Evolutionary conservation across 148 eudicot genomes (phyloP).

Genomic region (Rhododendron kiyosumense): DNA sequence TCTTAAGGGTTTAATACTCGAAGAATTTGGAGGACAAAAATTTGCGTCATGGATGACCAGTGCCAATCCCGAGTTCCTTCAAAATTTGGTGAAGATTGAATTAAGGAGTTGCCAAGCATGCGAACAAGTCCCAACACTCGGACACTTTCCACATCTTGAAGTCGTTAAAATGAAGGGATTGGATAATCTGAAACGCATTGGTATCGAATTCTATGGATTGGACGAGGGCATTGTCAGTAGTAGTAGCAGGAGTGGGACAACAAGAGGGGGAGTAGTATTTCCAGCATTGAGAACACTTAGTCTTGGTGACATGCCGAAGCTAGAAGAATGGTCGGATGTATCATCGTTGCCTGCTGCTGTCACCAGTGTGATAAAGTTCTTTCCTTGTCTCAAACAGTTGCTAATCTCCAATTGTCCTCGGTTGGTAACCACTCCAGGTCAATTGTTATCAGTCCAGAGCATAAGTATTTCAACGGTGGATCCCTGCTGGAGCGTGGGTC

Average conservation of each 20-base stretch:
- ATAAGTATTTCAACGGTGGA: not conserved
- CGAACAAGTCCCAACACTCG: not conserved
- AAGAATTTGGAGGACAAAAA: not conserved
- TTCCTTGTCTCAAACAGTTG: not conserved
- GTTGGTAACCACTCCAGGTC: not conserved
- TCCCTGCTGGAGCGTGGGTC: not conserved
- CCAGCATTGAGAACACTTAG: not conserved
- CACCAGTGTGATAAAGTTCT: not conserved
- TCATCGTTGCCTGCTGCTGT: not conserved
- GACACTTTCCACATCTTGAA: not conserved
- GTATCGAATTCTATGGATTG: not conserved
- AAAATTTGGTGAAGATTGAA: not conserved
- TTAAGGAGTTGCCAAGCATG: not conserved
- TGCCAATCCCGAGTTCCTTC: not conserved
- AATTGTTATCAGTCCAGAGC: not conserved
- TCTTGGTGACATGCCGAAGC: not conserved
- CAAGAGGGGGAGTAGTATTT: not conserved
- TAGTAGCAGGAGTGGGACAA: not conserved
- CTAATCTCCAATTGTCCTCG: not conserved
- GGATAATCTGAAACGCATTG: not conserved
- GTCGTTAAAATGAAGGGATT: not conserved
- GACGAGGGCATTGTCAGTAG: not conserved
- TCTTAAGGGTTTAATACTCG: not conserved
- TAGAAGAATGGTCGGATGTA: not conserved
- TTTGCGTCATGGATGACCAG: not conserved